Conservation (phyloP, 2,329 filamentous ascomycete species). For the Verticillium alfalfae region DNA sequence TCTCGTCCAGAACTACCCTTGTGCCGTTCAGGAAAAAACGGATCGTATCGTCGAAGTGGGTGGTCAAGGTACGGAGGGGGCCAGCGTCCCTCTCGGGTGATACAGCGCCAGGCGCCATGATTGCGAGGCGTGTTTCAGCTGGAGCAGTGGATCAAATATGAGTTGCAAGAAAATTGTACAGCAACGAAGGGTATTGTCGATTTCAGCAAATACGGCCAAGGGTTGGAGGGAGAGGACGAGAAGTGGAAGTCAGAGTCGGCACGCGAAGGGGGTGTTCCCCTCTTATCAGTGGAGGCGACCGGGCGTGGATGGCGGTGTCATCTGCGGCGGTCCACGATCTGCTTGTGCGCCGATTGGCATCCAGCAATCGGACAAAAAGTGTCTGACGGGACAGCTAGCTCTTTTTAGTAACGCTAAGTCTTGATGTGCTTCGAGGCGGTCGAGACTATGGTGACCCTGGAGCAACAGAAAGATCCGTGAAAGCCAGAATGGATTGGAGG, state of each 20-base stretch:
- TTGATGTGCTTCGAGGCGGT: not conserved
- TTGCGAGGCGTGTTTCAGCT: not conserved
- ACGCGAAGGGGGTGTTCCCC: not conserved
- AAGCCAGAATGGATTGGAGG: not conserved
- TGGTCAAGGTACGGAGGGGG: conserved; percentile 53
- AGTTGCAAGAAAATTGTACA: not conserved
- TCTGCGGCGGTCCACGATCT: not conserved
- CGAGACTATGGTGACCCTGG: not conserved
- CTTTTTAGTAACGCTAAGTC: not conserved
- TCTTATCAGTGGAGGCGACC: not conserved
- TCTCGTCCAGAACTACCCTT: conserved; percentile 74
- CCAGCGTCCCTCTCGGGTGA: conserved; percentile 25
- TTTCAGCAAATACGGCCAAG: not conserved
- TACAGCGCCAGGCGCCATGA: not conserved
- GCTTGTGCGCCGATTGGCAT: not conserved
- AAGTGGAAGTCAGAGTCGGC: not conserved
- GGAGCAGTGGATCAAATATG: not conserved
- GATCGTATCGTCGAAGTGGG: conserved; percentile 78
- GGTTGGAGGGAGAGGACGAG: not conserved
- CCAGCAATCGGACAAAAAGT: not conserved
- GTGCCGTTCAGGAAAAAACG: conserved; percentile 95
- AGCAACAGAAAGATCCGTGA: not conserved
- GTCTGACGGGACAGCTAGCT: not conserved
- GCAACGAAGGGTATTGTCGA: not conserved
- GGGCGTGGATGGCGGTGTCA: not conserved